Evolutionary conservation across 164 flowering plant genomes (phyloP).

Genomic region (Sextonia rubra): DNA sequence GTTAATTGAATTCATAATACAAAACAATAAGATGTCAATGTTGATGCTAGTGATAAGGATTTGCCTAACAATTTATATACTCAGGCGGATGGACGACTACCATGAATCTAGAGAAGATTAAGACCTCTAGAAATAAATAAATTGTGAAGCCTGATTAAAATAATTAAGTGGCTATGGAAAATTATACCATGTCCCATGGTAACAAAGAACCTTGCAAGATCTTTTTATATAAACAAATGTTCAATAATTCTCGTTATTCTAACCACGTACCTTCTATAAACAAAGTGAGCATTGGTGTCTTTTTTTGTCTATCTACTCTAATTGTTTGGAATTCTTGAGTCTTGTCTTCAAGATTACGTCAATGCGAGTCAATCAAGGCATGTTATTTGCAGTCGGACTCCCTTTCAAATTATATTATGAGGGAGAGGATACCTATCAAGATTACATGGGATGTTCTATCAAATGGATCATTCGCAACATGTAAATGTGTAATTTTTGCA

Average conservation of each 20-base stretch:
- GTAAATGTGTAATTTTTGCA: no score
- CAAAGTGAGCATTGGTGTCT: neutral
- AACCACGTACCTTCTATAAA: neutral
- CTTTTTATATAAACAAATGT: neutral
- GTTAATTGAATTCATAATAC: neutral
- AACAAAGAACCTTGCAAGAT: neutral
- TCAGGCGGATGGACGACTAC: neutral
- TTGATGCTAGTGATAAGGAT: neutral
- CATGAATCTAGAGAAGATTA: neutral
- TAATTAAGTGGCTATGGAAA: neutral
- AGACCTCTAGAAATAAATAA: neutral
- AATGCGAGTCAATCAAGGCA: conserved; percentile 2
- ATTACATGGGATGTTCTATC: no score
- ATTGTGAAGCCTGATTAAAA: conserved; percentile 1
- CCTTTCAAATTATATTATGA: neutral
- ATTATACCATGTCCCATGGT: neutral
- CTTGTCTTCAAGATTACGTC: neutral
- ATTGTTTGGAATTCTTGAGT: neutral
- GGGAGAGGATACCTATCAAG: no score
- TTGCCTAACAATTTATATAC: neutral
- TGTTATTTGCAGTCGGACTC: neutral
- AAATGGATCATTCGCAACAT: no score
- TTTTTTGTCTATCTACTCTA: neutral
- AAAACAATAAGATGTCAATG: neutral
- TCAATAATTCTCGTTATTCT: conserved; percentile 4